Evolutionary conservation across 257 asterid genomes (phyloP).

Genomic region (Euphrasia confusa): DNA sequence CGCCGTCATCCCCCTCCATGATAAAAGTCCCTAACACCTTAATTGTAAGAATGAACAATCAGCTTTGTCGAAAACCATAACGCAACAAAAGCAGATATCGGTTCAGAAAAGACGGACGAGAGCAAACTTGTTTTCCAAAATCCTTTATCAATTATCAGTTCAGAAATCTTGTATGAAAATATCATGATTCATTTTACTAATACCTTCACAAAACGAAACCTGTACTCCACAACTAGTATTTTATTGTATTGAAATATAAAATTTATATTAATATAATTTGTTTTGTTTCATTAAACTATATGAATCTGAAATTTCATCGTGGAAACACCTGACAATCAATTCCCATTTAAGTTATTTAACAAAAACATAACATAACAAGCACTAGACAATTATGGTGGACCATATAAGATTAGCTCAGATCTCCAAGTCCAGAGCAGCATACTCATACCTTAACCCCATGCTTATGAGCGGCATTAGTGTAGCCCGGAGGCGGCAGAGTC

Average conservation of each 20-base stretch:
- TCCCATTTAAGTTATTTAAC: background rate
- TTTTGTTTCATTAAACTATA: too few relatives aligned
- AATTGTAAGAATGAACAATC: background rate
- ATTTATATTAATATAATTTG: too few relatives aligned
- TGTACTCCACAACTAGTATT: too few relatives aligned
- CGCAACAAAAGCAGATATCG: background rate
- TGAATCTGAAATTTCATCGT: background rate
- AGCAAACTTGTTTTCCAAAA: background rate
- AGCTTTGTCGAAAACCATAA: background rate
- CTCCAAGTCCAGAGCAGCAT: background rate
- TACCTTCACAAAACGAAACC: too few relatives aligned
- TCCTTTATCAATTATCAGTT: background rate
- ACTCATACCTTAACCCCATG: slow-evolving; percentile 94
- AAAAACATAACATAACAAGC: background rate
- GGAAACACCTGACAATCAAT: background rate
- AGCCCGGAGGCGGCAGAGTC: slow-evolving; percentile 91
- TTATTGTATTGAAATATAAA: too few relatives aligned
- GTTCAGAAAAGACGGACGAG: background rate
- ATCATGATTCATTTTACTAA: too few relatives aligned
- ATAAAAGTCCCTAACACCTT: slow-evolving; percentile 76
- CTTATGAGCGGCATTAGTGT: slow-evolving; percentile 77
- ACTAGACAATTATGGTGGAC: background rate
- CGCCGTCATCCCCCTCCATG: slow-evolving; percentile 64
- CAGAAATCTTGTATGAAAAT: too few relatives aligned
- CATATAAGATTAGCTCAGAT: background rate